These are phyloP conservation scores for Onygenales sp. DNA, from an alignment of 2,329 filamentous ascomycete species.

Conservation along the genomic window DNA sequence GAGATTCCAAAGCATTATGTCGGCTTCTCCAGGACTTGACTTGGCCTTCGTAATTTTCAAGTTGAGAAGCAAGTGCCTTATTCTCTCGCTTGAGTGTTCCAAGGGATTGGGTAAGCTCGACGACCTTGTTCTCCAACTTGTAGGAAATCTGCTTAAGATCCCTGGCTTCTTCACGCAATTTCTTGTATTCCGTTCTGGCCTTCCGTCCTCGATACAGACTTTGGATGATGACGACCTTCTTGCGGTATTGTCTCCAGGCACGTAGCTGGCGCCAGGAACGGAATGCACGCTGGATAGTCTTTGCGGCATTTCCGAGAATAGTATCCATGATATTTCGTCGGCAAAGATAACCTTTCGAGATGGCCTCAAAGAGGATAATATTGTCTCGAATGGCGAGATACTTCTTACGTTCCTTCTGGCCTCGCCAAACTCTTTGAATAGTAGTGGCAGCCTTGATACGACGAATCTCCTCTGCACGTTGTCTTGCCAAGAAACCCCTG, in stretches of 20 bases:
- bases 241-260: conserved; percentile 79
- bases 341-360: conserved; percentile 84
- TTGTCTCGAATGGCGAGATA: conserved; percentile 73
- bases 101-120: conserved; percentile 89
- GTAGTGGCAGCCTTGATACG: conserved; percentile 80
- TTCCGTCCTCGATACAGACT: conserved; percentile 81
- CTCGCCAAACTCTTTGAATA: conserved; percentile 92
- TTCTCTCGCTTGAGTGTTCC: conserved; percentile 92
- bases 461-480: conserved; percentile 68
- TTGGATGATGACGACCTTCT: conserved; percentile 81
- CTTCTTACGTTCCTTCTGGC: conserved; percentile 75
- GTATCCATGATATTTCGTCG: conserved; percentile 90
- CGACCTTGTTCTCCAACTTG: conserved; percentile 98
- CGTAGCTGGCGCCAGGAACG: conserved; percentile 68
- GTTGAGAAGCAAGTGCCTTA: conserved; percentile 75
- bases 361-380: conserved; percentile 78
- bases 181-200: conserved; percentile 81
- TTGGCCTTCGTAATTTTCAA: conserved; percentile 92
- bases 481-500: conserved; percentile 69
- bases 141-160: conserved; percentile 99
- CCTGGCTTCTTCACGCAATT: conserved; percentile 83
- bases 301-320: conserved; percentile 80
- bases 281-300: conserved; percentile 86
- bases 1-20: conserved; percentile 79
- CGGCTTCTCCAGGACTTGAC: conserved; percentile 93